Evolutionary conservation across 352 stramenopile species (phyloP), one percentile per base, ranked within the genome.

Genomic region (Blastocystis sp.): DNA sequence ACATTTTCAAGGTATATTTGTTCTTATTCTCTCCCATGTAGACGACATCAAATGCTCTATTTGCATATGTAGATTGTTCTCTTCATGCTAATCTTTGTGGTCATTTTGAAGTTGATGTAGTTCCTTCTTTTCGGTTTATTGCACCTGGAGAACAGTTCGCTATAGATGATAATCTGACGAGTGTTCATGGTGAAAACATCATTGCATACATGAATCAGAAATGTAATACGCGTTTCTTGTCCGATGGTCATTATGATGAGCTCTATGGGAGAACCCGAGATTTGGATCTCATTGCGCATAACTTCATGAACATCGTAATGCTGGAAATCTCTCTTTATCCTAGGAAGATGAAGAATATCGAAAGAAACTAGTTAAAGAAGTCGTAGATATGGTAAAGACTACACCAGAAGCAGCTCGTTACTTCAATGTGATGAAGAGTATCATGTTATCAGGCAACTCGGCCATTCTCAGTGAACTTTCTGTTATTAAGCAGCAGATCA

Each of bases 131-230:
- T 27, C 69, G 69, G 46, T 80, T 63, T 54, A 59, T 80, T 29
- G 37, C 69, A 21, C 37, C 69, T 12, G 69, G 69, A 12, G 42
- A 43, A 14, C 35, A 80, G n/a, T 59, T 43, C n/a, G 69, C 49
- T 27, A 14, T 80, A 11, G 69, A 80, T 37, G 69, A 80, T 16
- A 39, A 39, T 37, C 69, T 80, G 11, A 59, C 11, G 0, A 80
- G 69, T 39, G 69, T 32, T 19, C 69, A 39, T 21, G 69, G 69
- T 32, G 69, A 80, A 42, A 80, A 80, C 27, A 58, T 80, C 43
- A 80, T 80, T 32, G 69, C 43, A 5, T 80, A 80, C 51, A 80
- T 80, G 69, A 80, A 80, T 37, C 21, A 32, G 24, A 80, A 80
- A n/a, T 80, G 69, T 21, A 42, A 42, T 35, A 80, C 69, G 12